phyloP scores from a whole-genome alignment of 345 rosid genomes.

The Citrus glauca region DNA sequence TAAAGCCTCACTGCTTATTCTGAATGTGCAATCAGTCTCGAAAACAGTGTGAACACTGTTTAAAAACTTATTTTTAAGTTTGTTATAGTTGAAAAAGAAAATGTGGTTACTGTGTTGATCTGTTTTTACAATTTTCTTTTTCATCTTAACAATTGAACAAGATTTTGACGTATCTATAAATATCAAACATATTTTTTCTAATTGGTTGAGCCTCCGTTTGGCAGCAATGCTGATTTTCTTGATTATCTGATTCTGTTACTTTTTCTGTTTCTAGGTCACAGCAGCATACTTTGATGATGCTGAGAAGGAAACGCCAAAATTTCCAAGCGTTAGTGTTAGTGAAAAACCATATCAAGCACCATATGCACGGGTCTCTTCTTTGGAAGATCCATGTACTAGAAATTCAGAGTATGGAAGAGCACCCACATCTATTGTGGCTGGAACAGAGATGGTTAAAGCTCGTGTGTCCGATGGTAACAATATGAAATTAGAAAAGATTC shows the following conservation, averaged over 20 bases:
- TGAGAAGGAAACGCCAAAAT: conserved; percentile 39
- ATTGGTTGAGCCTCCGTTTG: background rate
- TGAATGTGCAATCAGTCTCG: background rate
- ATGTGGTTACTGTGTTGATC: background rate
- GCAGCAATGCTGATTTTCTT: conserved; percentile 6
- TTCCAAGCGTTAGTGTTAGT: conserved; percentile 28
- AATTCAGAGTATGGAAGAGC: conserved; percentile 56
- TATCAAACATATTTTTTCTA: background rate
- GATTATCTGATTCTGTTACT: conserved; percentile 11
- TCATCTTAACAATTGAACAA: conserved; percentile 5
- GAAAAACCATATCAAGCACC: conserved; percentile 70
- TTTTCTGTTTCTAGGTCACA: conserved; percentile 41
- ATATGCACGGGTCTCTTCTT: conserved; percentile 70
- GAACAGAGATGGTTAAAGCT: conserved; percentile 39
- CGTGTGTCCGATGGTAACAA: conserved; percentile 36
- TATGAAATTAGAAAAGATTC: conserved; percentile 50
- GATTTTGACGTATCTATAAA: background rate
- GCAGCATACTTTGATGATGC: conserved; percentile 29
- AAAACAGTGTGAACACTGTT: background rate
- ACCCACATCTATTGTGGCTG: conserved; percentile 30
- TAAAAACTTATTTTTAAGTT: too few species aligned
- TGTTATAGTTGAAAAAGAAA: background rate
- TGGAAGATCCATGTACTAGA: conserved; percentile 59
- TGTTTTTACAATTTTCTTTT: background rate
- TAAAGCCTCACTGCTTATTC: background rate